phyloP scores from a whole-genome alignment of 352 stramenopile genomes.

The Globisporangium radiosum region DNA sequence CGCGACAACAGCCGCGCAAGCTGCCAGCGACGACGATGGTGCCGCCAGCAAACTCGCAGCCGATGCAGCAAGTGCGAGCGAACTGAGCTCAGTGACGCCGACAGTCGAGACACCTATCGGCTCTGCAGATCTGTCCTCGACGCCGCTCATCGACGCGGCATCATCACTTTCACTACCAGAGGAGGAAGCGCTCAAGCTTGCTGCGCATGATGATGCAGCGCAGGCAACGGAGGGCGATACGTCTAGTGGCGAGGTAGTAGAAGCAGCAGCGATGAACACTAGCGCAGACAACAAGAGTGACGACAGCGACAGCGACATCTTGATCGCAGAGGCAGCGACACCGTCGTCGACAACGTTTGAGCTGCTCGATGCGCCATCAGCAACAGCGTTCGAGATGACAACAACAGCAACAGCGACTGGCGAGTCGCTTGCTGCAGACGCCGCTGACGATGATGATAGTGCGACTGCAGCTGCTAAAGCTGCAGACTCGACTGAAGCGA shows the following conservation, averaged over 20 bases:
- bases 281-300: too few species aligned
- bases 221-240: background rate
- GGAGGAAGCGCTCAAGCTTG: background rate
- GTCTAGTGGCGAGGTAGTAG: background rate
- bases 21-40: background rate
- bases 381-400: background rate
- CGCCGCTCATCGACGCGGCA: background rate
- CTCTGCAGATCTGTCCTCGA: background rate
- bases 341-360: constrained; percentile 8
- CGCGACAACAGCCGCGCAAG: background rate
- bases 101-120: background rate
- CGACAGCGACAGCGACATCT: background rate
- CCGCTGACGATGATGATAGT: too few species aligned
- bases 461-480: background rate
- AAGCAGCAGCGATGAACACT: background rate
- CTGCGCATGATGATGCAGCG: background rate
- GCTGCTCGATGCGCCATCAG: constrained; percentile 5
- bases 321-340: constrained; percentile 13
- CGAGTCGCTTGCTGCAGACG: too few species aligned
- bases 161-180: background rate
- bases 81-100: background rate
- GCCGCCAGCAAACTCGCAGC: background rate
- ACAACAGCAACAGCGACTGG: background rate
- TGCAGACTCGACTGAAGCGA: background rate
- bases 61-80: background rate